Base-by-base conservation (phyloP, 441 rosid species). In the Bruguiera hainesii region DNA sequence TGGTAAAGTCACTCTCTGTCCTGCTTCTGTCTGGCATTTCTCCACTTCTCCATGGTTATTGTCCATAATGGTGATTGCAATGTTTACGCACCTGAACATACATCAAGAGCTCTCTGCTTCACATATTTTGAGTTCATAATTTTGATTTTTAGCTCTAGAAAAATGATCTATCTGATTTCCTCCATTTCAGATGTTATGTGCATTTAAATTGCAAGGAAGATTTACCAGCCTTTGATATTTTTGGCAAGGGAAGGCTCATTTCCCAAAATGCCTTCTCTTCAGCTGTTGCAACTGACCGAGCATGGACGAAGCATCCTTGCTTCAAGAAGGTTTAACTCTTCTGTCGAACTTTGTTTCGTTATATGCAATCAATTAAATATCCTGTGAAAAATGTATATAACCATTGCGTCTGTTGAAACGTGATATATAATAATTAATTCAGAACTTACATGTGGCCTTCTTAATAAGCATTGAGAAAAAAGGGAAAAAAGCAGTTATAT, bases 181-280 rank as follows among this genome's bases (percentile, higher is more conserved):
- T 60, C 18, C 33, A 46, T 77, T 52, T 53, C 85, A 84, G 92
- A 74, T 78, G 18, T 68, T 67, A 75, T 68, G 71, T 11, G 59
- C 72, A 60, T 74, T 75, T 63, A 61, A 72, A 64, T 61, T 55
- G 29, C 66, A 66, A 69, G 73, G 75, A 70, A 73, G 71, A 64
- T 62, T 53, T 67, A 31, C 74, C 61, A 70, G 75, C 76, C 79
- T 72, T 72, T 81, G 71, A 64, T 64, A 64, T 74, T 66, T 71
- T 63, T 78, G 66, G 30, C 69, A 60, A 76, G 60, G 35, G 52
- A 65, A 55, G 72, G 73, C 55, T 77, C 56, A 63, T 31, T 58
- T 72, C 59, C 70, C 78, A 80, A 79, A 80, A 96, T 96, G 99
- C 87, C 92, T 84, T 93, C 96, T 76, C 98, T 89, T 67, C 98